Base-by-base conservation (phyloP, 352 stramenopile species). In the Phytophthora europaea region DNA sequence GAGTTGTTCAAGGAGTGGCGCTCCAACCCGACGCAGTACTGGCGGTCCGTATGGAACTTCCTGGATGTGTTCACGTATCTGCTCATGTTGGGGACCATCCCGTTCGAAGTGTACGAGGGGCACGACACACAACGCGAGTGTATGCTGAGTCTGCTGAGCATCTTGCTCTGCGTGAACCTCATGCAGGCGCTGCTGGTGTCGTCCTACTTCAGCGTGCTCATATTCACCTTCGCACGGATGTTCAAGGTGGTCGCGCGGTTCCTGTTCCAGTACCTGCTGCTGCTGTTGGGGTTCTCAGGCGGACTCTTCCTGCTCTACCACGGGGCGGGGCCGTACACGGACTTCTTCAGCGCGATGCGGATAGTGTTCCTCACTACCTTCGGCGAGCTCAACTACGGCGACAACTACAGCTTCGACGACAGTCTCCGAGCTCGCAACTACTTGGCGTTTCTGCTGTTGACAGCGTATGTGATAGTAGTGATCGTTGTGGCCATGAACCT, bases 221-320 rank as follows among this genome's bases (percentile, higher is more conserved):
- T 90, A 57, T 90, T 90, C 63, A 88, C 82, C n/a, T 90, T 90
- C 43, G 80, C 80, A 23, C 66, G 82, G n/a, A 90, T 90, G 82
- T 85, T 84, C 56, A 78, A 78, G 10, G 82, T 88, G 12, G 80
- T 86, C 7, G 72, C 75, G 34, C 80, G 83, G 51, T 88, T 90
- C 71, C 66, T 87, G 65, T 76, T 87, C 40, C 79, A 87, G 60
- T 86, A 90, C n/a, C 28, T 82, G 22, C 55, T 90, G 20, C 70
- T 90, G 20, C 62, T 90, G 1, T 40, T 90, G 52, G 82, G 82
- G 1, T 90, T 90, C 43, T 80, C 82, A 6, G 78, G 77, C 18
- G 76, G 74, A 0, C 74, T 90, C 7, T 84, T 85, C 45, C 51
- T 90, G 45, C 51, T 90, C 2, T 84, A 79, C 22, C 82, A 90